phyloP scores from a whole-genome alignment of 75 land plant genomes.

The Sequoia sempervirens region DNA sequence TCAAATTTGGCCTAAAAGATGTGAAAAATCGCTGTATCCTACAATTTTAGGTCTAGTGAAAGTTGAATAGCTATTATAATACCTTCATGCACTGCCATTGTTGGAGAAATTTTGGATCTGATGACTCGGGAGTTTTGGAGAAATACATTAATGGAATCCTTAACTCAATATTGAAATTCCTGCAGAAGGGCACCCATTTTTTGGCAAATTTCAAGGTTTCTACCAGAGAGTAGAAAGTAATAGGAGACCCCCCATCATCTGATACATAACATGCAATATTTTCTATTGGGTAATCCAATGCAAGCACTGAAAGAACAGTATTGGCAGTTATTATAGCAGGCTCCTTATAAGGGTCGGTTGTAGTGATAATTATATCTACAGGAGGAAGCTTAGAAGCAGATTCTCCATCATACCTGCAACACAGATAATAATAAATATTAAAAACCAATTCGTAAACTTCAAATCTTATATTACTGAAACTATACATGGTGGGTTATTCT shows the following conservation, averaged over 20 bases:
- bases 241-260: slow-evolving; percentile 18
- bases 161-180: slow-evolving; percentile 15
- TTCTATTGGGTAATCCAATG: slow-evolving; percentile 13
- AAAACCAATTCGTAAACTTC: neutral
- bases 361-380: slow-evolving; percentile 9
- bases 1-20: neutral
- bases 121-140: neutral
- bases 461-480: neutral
- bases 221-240: slow-evolving; percentile 28
- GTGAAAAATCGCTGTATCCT: neutral
- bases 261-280: slow-evolving; percentile 18
- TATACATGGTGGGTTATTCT: neutral
- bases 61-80: neutral
- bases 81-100: slow-evolving; percentile 28
- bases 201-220: slow-evolving; percentile 40
- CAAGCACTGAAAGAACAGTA: slow-evolving; percentile 11
- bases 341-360: slow-evolving; percentile 5
- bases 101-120: slow-evolving; percentile 8
- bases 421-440: neutral
- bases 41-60: neutral
- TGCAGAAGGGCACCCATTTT: slow-evolving; percentile 52
- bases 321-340: slow-evolving; percentile 5
- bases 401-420: slow-evolving; percentile 7
- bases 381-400: slow-evolving; percentile 6
- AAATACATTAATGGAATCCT: slow-evolving; percentile 37